Evolutionary conservation across 129 eudicot genomes (phyloP).

Genomic region (Centella asiatica): DNA sequence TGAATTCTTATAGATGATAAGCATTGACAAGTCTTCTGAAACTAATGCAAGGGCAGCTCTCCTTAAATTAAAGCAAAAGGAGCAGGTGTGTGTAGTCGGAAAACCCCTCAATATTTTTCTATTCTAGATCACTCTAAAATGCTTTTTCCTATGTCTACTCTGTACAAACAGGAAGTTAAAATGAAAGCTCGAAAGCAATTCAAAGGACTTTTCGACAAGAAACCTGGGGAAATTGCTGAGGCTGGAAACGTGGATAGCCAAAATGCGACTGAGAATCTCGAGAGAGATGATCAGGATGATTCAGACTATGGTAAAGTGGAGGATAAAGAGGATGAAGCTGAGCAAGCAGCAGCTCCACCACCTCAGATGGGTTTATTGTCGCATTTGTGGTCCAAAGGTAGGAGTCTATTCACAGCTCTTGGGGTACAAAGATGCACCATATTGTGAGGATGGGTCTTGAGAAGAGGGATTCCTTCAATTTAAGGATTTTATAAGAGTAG

Average conservation of each 20-base stretch:
- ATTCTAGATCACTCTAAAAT: background rate
- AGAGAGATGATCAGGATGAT: slow-evolving; percentile 29
- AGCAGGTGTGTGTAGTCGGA: slow-evolving; percentile 52
- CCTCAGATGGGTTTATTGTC: slow-evolving; percentile 37
- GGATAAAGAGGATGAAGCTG: slow-evolving; percentile 24
- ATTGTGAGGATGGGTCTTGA: slow-evolving; percentile 21
- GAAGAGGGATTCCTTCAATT: background rate
- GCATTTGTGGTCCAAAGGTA: slow-evolving; percentile 39
- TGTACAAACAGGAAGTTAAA: slow-evolving; percentile 50
- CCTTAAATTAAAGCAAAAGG: slow-evolving; percentile 65
- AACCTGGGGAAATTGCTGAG: slow-evolving; percentile 91
- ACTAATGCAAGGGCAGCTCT: slow-evolving; percentile 85
- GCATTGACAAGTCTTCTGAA: slow-evolving; percentile 80
- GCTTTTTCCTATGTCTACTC: slow-evolving; percentile 1
- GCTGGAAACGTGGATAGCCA: slow-evolving; percentile 33
- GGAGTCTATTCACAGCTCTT: slow-evolving; percentile 43
- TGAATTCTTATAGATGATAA: slow-evolving; percentile 56
- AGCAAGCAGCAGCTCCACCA: slow-evolving; percentile 28
- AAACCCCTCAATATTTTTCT: background rate
- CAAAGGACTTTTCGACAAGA: slow-evolving; percentile 93
- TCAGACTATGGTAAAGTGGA: slow-evolving; percentile 25
- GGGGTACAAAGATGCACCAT: slow-evolving; percentile 72
- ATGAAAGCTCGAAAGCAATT: slow-evolving; percentile 75
- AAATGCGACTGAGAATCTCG: slow-evolving; percentile 11
- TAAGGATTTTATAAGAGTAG: too few relatives aligned